These are phyloP conservation scores for Monilinia fructicola DNA, from an alignment of 2,329 filamentous ascomycete genomes.

Conservation along the genomic window DNA sequence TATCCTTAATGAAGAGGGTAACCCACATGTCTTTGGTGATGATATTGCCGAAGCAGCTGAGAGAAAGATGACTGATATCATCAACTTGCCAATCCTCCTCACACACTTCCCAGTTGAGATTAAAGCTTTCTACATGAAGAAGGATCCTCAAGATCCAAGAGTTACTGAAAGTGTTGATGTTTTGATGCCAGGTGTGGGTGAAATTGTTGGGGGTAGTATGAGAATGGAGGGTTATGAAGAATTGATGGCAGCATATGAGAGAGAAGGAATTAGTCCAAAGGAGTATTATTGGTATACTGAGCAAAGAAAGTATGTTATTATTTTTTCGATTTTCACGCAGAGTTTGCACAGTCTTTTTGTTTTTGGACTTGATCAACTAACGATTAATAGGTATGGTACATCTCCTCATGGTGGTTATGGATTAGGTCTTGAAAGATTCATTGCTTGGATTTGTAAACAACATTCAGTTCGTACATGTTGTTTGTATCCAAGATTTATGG, in stretches of 20 bases:
- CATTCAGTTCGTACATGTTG: constrained; percentile 66
- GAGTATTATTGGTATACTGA: constrained; percentile 98
- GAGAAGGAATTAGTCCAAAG: constrained; percentile 78
- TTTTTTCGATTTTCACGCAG: neutral
- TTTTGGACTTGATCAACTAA: constrained; percentile 13
- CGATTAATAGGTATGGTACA: constrained; percentile 69
- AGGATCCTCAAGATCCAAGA: constrained; percentile 71
- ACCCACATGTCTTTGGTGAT: constrained; percentile 88
- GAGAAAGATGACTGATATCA: constrained; percentile 93
- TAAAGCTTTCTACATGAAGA: constrained; percentile 99
- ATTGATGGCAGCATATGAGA: constrained; percentile 82
- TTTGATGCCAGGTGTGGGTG: constrained; percentile 88
- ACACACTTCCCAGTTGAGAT: constrained; percentile 97
- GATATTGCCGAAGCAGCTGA: constrained; percentile 98
- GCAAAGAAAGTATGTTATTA: constrained; percentile 75
- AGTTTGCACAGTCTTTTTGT: fast-evolving
- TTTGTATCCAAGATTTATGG: constrained; percentile 79
- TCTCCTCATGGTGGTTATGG: constrained; percentile 82
- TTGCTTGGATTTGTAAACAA: constrained; percentile 64
- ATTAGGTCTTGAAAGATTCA: constrained; percentile 79
- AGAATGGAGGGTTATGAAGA: constrained; percentile 91
- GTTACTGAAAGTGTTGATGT: constrained; percentile 92
- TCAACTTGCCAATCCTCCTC: constrained; percentile 92
- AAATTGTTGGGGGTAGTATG: constrained; percentile 97
- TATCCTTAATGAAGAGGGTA: constrained; percentile 89